phyloP scores from a whole-genome alignment of 2,329 filamentous ascomycete genomes.

The Beauveria sp. region DNA sequence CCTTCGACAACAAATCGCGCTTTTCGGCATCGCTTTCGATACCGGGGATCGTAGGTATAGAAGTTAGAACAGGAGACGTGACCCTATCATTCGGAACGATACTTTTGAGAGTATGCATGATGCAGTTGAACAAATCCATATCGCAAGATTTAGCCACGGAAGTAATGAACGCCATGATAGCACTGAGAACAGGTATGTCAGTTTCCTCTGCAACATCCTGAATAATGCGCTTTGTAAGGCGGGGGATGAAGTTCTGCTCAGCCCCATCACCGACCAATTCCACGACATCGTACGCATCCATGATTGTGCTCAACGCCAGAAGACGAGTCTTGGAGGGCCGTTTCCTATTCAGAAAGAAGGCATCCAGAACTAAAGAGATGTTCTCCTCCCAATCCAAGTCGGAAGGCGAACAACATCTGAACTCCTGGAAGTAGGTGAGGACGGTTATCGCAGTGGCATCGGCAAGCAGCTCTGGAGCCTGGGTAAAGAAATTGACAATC shows the following conservation, averaged over 20 bases:
- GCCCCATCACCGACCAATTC: conserved; percentile 52
- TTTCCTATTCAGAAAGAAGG: conserved; percentile 54
- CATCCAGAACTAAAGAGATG: conserved; percentile 49
- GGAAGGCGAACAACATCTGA: conserved; percentile 64
- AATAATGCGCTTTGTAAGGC: conserved; percentile 55
- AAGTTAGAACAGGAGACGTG: conserved; percentile 32
- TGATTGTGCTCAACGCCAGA: conserved; percentile 52
- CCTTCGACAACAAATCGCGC: conserved; percentile 17
- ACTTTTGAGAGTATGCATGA: conserved; percentile 43
- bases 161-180: conserved; percentile 56
- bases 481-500: conserved; percentile 59
- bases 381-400: conserved; percentile 62
- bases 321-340: conserved; percentile 57
- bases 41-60: conserved; percentile 19
- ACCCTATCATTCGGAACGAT: conserved; percentile 43
- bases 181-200: conserved; percentile 57
- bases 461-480: conserved; percentile 53
- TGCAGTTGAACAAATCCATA: conserved; percentile 49
- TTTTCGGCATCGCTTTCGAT: conserved; percentile 16
- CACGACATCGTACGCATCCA: conserved; percentile 50
- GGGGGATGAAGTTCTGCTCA: conserved; percentile 47
- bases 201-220: conserved; percentile 53
- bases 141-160: conserved; percentile 55
- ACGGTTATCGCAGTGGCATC: conserved; percentile 57
- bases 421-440: conserved; percentile 60